Conservation (phyloP, 2,329 filamentous ascomycete genomes). For the Ascosphaera acerosa region DNA sequence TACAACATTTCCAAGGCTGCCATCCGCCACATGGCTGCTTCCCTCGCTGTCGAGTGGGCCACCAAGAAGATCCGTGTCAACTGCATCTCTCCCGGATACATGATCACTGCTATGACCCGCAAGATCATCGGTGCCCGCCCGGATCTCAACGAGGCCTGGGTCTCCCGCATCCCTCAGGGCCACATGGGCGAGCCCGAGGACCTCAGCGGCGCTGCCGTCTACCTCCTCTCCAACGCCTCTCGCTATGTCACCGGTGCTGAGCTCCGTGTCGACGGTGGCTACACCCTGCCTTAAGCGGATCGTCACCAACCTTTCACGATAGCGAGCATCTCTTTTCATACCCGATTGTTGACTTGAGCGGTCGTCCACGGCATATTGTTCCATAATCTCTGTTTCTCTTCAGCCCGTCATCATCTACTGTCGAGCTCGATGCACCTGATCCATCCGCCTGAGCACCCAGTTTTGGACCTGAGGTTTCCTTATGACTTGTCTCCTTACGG, state of each 20-base stretch:
- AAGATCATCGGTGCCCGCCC: constrained; percentile 90
- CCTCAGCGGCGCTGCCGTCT: constrained; percentile 77
- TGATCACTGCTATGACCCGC: constrained; percentile 80
- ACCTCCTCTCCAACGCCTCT: constrained; percentile 56
- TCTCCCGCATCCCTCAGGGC: constrained; percentile 67
- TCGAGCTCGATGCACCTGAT: too few species aligned
- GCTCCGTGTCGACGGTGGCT: constrained; percentile 66
- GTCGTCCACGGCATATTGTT: not conserved
- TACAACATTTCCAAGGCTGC: constrained; percentile 90
- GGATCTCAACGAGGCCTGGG: constrained; percentile 75
- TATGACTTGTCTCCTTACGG: too few species aligned
- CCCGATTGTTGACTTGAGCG: constrained; percentile 1
- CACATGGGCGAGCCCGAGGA: constrained; percentile 87
- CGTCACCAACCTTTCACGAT: constrained; percentile 1
- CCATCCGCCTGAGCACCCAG: not conserved
- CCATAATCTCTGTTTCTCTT: not conserved
- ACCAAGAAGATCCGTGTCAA: constrained; percentile 72
- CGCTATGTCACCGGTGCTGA: constrained; percentile 52
- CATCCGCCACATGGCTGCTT: constrained; percentile 65
- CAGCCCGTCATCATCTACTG: too few species aligned
- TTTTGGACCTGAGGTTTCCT: not conserved
- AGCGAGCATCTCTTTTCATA: constrained; percentile 2
- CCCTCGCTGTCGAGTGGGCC: constrained; percentile 85
- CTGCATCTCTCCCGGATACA: constrained; percentile 86
- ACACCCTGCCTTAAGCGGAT: constrained; percentile 43